Conservation (phyloP, 805 yeast genomes). For the Wickerhamiella slavikovae region DNA sequence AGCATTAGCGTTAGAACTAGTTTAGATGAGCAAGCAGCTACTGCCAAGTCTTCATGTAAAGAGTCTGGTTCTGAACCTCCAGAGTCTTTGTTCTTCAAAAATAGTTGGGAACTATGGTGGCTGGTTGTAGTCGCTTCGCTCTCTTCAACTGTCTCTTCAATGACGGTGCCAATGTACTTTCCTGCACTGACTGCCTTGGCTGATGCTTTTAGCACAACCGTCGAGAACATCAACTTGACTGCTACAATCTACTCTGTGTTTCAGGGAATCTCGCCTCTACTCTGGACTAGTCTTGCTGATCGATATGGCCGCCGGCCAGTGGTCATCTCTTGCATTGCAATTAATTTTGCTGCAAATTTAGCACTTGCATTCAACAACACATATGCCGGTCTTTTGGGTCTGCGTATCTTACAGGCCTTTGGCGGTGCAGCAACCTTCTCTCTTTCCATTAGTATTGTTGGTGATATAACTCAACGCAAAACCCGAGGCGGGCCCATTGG, state of each 20-base stretch:
- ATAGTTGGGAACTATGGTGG: neutral
- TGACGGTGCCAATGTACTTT: conserved; percentile 60
- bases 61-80: too few species aligned
- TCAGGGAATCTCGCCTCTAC: conserved; percentile 59
- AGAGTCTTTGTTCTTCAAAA: too few species aligned
- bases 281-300: conserved; percentile 53
- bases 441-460: conserved; percentile 46
- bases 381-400: conserved; percentile 38
- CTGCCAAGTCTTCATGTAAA: too few species aligned
- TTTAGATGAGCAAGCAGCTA: too few species aligned
- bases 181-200: conserved; percentile 50
- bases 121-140: neutral
- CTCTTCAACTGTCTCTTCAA: conserved; percentile 30
- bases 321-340: conserved; percentile 29
- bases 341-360: conserved; percentile 40
- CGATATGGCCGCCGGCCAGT: conserved; percentile 53
- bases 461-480: conserved; percentile 44
- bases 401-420: conserved; percentile 55
- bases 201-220: conserved; percentile 30
- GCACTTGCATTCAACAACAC: conserved; percentile 40
- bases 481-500: conserved; percentile 60
- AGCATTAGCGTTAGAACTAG: too few species aligned
- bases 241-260: conserved; percentile 57
- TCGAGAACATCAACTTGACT: conserved; percentile 44
- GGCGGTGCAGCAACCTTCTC: conserved; percentile 63